A percentile compares a stretch with the other conserved stretches of the same genome.
Conservation (phyloP, 306 rosid genomes). For the Crotalaria pallida region DNA sequence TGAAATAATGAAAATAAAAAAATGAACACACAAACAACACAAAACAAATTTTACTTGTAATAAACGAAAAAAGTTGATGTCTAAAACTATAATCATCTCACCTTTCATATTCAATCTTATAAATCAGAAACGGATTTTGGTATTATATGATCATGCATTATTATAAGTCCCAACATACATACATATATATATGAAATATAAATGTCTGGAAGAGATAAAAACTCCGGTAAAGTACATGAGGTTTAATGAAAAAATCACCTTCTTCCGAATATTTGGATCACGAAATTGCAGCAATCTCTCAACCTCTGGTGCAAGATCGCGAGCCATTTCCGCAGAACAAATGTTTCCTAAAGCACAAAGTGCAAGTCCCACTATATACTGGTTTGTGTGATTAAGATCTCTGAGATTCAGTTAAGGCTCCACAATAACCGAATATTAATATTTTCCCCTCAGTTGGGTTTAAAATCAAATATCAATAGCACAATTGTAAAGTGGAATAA, state of each 20-base stretch:
- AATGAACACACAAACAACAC: background rate
- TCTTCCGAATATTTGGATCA: conserved; percentile 95
- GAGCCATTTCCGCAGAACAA: conserved; percentile 99
- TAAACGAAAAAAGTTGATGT: background rate
- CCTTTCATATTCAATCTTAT: background rate
- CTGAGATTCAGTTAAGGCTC: conserved; percentile 68
- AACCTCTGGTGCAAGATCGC: conserved; percentile 99
- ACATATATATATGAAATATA: background rate
- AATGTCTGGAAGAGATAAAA: background rate
- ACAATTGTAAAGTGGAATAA: background rate
- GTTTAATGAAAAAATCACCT: conserved; percentile 47
- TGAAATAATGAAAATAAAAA: conserved; percentile 10
- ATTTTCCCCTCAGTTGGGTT: conserved; percentile 20
- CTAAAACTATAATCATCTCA: background rate
- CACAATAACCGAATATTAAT: conserved; percentile 15
- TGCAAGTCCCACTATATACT: conserved; percentile 98
- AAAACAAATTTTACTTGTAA: background rate
- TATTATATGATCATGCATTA: background rate
- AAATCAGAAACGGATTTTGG: background rate
- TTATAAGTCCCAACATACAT: background rate
- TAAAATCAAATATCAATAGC: conserved; percentile 11
- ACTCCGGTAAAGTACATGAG: background rate
- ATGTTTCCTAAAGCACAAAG: conserved; percentile 99
- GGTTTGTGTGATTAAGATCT: conserved; percentile 95
- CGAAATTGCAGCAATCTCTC: conserved; percentile 97